Percentiles rank a stretch among this genome's conserved stretches.
Evolutionary conservation across 306 rosid genomes (phyloP).

Genomic region (Phaseolus lunatus): DNA sequence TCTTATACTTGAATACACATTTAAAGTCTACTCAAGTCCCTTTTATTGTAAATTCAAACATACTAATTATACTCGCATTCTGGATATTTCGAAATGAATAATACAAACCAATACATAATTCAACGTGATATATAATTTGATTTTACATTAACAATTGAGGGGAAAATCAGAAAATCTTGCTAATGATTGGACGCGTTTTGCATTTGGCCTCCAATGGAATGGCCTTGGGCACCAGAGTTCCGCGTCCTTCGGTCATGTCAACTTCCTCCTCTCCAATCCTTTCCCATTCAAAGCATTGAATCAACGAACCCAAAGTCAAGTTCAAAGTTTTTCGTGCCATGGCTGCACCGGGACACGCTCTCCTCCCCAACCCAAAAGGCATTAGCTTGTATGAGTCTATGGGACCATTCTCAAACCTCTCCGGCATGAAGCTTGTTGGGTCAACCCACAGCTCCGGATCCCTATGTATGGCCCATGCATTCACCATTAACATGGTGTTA

Average conservation of each 20-base stretch:
- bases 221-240: neutral
- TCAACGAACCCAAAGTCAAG: neutral
- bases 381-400: constrained; percentile 26
- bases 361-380: constrained; percentile 53
- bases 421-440: no score
- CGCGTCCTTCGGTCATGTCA: neutral
- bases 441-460: constrained; percentile 48
- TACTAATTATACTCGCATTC: neutral
- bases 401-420: constrained; percentile 40
- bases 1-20: no score
- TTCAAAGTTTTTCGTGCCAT: neutral
- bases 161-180: neutral
- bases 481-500: constrained; percentile 52
- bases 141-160: no score
- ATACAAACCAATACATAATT: neutral
- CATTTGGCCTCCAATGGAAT: constrained; percentile 6
- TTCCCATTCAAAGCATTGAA: neutral
- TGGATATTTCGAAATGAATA: neutral
- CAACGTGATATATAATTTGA: neutral
- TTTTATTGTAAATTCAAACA: neutral
- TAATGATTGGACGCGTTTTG: neutral
- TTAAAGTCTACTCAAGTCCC: neutral
- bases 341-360: neutral
- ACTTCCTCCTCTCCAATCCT: neutral
- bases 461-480: constrained; percentile 68